Conservation (phyloP, 495 filamentous ascomycete species). For the Neurospora sublineolata region DNA sequence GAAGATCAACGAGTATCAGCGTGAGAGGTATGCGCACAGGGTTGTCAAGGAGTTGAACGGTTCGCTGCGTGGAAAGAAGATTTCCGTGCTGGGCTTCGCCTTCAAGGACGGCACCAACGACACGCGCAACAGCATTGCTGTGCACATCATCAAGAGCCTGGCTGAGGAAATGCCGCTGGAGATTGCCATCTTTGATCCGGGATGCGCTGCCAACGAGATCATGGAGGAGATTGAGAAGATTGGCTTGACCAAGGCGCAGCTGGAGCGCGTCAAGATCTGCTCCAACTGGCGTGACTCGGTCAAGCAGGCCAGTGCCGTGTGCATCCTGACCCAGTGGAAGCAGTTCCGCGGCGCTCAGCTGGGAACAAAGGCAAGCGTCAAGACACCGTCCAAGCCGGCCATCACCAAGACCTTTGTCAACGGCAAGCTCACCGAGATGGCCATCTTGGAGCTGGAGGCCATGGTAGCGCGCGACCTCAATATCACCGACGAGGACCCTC, state of each 20-base stretch:
- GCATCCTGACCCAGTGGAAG: conserved; percentile 22
- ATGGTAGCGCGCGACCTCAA: neutral
- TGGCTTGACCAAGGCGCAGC: conserved; percentile 19
- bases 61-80: conserved; percentile 58
- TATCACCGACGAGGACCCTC: conserved; percentile 10
- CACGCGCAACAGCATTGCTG: conserved; percentile 59
- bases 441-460: conserved; percentile 12
- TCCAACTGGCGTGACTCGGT: conserved; percentile 38
- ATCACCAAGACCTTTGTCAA: neutral
- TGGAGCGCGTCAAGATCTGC: conserved; percentile 28
- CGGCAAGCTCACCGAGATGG: conserved; percentile 13
- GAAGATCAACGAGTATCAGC: conserved; percentile 68
- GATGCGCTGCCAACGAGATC: conserved; percentile 36
- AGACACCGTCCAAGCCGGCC: neutral
- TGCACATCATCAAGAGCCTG: conserved; percentile 54
- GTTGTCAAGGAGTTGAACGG: conserved; percentile 58
- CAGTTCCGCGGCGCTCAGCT: conserved; percentile 19
- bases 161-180: conserved; percentile 50
- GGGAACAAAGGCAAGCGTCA: neutral
- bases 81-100: conserved; percentile 64
- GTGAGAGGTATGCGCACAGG: conserved; percentile 51
- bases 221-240: conserved; percentile 30
- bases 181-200: conserved; percentile 68
- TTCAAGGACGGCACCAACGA: conserved; percentile 79
- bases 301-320: conserved; percentile 18